phyloP scores from a whole-genome alignment of 2,329 filamentous ascomycete genomes.

The Aaosphaeria pasadenensis region DNA sequence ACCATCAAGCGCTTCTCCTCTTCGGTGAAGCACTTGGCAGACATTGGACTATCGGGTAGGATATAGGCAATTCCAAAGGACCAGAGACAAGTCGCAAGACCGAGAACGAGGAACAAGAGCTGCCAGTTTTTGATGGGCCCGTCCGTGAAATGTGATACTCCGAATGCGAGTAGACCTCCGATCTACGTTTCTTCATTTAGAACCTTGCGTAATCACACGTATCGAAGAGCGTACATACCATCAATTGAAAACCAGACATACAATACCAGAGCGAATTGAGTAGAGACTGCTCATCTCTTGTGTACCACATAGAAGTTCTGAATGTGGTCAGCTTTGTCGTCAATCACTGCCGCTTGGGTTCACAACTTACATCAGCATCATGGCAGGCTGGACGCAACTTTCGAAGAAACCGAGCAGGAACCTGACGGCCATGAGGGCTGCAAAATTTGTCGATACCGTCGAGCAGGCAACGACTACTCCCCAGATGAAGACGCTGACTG shows the following conservation, averaged over 20 bases:
- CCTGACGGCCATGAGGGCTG: constrained; percentile 19
- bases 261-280: constrained; percentile 25
- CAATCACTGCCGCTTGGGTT: neutral
- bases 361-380: constrained; percentile 14
- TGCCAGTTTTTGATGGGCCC: constrained; percentile 36
- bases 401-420: constrained; percentile 33
- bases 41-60: constrained; percentile 36
- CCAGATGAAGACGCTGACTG: constrained; percentile 26
- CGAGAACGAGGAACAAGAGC: constrained; percentile 44
- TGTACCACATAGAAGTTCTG: constrained; percentile 25
- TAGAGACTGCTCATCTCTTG: constrained; percentile 16
- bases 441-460: constrained; percentile 23
- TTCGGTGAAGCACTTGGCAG: constrained; percentile 30
- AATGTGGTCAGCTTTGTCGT: constrained; percentile 4
- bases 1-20: constrained; percentile 36
- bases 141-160: constrained; percentile 26
- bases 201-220: constrained; percentile 6
- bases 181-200: constrained; percentile 9
- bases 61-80: constrained; percentile 24
- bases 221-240: constrained; percentile 21
- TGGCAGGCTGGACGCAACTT: constrained; percentile 27
- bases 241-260: constrained; percentile 37
- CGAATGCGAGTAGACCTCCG: constrained; percentile 41
- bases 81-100: constrained; percentile 32
- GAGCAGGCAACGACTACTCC: constrained; percentile 23